These are phyloP conservation scores for Alternaria hordeiaustralica DNA, from an alignment of 2,329 filamentous ascomycete genomes.

Conservation along the genomic window DNA sequence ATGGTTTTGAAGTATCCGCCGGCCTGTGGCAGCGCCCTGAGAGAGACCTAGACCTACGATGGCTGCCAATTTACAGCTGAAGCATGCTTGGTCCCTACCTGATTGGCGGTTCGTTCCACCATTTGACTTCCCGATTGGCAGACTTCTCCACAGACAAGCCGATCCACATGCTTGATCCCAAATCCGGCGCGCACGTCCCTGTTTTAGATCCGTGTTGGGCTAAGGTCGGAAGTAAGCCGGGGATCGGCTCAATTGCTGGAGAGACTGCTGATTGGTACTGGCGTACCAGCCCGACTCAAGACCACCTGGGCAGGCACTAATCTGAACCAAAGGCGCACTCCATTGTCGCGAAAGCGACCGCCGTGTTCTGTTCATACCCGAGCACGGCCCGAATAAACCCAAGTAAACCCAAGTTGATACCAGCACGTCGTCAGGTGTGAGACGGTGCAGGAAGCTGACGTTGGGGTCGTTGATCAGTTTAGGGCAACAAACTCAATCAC, in stretches of 20 bases:
- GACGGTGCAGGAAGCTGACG: not conserved
- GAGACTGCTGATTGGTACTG: not conserved
- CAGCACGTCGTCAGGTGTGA: not conserved
- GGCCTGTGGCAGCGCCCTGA: not conserved
- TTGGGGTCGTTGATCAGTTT: not conserved
- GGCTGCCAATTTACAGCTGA: not conserved
- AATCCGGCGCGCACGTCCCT: not conserved
- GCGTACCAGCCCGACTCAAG: not conserved
- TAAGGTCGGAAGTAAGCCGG: not conserved
- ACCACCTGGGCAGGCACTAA: not conserved
- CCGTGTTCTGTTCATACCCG: not conserved
- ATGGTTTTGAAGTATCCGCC: not conserved
- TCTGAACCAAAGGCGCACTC: not conserved
- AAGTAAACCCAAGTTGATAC: not conserved
- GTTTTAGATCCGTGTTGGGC: rapidly evolving
- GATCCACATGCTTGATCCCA: not conserved
- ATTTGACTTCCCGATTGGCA: not conserved
- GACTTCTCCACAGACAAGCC: not conserved
- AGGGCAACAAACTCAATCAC: not conserved
- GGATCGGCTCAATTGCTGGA: not conserved
- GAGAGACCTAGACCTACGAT: not conserved
- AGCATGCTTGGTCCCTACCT: not conserved
- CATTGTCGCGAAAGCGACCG: not conserved
- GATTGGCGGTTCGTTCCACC: not conserved
- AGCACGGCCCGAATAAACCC: not conserved